Conservation (phyloP, 2,329 filamentous ascomycete genomes). For the Calonectria henricotiae region DNA sequence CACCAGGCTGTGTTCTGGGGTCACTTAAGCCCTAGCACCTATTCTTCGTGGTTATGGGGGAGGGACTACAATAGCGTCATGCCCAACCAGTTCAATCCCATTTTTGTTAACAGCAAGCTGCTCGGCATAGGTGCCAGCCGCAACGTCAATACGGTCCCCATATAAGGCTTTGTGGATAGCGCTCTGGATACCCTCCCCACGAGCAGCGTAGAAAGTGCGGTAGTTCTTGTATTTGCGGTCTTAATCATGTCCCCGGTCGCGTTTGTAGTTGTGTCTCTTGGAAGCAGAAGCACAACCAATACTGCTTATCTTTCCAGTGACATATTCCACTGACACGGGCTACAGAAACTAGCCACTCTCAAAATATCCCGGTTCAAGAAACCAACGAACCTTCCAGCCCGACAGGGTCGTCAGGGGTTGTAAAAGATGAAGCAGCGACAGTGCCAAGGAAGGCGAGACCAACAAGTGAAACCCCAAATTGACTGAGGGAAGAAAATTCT, state of each 20-base stretch:
- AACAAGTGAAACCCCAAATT: background rate
- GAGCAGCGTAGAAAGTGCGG: constrained; percentile 43
- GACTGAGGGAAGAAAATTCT: background rate
- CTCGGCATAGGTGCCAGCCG: constrained; percentile 55
- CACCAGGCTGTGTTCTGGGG: constrained; percentile 49
- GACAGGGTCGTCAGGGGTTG: background rate
- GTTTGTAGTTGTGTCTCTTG: constrained; percentile 17
- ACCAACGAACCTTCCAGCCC: background rate
- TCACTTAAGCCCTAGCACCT: constrained; percentile 55
- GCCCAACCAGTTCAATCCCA: constrained; percentile 55
- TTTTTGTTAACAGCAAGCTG: constrained; percentile 57
- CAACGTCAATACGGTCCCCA: constrained; percentile 56
- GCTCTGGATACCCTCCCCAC: constrained; percentile 52
- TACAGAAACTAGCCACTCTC: constrained; percentile 21
- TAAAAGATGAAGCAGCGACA: background rate
- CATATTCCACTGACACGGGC: constrained; percentile 38
- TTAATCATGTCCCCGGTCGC: background rate
- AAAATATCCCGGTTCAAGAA: background rate
- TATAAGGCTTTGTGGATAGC: constrained; percentile 52
- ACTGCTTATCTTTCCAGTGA: constrained; percentile 42
- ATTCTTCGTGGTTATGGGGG: constrained; percentile 50
- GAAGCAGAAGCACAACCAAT: constrained; percentile 31
- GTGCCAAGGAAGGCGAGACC: background rate
- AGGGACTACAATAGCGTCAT: constrained; percentile 51
- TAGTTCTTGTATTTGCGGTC: constrained; percentile 2